Percentiles rank a stretch among this genome's conserved stretches.
These are phyloP conservation scores for Fusarium sp. DNA, from an alignment of 2,329 filamentous ascomycete genomes.

Conservation along the genomic window DNA sequence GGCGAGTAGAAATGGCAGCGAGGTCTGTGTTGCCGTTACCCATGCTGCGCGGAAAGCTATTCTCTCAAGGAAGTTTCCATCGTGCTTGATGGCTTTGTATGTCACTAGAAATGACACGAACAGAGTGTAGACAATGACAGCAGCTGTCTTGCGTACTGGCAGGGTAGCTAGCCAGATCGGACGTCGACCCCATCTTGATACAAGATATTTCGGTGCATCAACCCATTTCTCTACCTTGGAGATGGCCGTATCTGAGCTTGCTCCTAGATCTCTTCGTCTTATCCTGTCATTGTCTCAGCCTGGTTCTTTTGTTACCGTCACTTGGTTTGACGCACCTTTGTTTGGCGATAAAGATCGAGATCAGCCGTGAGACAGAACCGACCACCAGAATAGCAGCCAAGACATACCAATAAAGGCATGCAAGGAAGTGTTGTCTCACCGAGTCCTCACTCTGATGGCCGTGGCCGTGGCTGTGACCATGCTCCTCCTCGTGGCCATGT, in stretches of 20 bases:
- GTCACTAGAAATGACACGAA: conserved; percentile 41
- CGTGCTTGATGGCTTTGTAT: conserved; percentile 44
- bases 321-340: conserved; percentile 36
- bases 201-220: conserved; percentile 25
- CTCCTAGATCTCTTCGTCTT: conserved; percentile 28
- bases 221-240: conserved; percentile 33
- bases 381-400: conserved; percentile 31
- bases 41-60: conserved; percentile 44
- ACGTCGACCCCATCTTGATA: conserved; percentile 9
- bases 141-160: conserved; percentile 30
- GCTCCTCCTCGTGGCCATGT: conserved; percentile 33
- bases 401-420: conserved; percentile 43
- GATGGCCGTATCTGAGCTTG: conserved; percentile 20
- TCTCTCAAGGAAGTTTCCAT: conserved; percentile 43
- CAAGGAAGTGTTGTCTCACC: conserved; percentile 41
- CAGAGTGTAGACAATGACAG: conserved; percentile 32
- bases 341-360: conserved; percentile 33
- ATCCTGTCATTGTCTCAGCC: conserved; percentile 20
- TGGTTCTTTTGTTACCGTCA: background rate
- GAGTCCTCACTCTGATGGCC: conserved; percentile 42
- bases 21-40: conserved; percentile 42
- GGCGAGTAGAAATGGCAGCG: conserved; percentile 41
- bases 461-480: conserved; percentile 33
- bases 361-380: conserved; percentile 30
- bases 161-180: conserved; percentile 29